Base-by-base conservation (phyloP, 345 rosid genomes). In the Ricinus communis region DNA sequence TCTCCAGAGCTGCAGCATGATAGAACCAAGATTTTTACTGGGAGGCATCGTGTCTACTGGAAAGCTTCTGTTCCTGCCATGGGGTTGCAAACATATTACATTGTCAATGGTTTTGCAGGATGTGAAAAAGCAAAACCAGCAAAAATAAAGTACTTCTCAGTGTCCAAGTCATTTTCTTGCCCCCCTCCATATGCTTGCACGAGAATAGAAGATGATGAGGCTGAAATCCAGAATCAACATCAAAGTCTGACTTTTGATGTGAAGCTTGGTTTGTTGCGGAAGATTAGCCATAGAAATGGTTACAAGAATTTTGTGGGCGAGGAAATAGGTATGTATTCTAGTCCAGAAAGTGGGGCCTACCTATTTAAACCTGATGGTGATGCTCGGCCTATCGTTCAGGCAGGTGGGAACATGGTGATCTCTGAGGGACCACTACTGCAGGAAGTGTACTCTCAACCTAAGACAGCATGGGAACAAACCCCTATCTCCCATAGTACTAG, bases 1-100 rank as follows among this genome's bases (percentile, higher is more conserved):
- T 88, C 98, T 78, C 99, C 99, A 22, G 99, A 95, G 79, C 62
- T 90, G 78, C 97, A 84, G 79, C 99, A 95, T 78, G 90, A 83
- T 65, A 77, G 76, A 62, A 77, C 75, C 80, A 91, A 88, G 62
- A 64, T 81, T 38, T 95, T 90, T 72, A 93, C 96, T 0, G 97
- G 97, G 65, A 84, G 83, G 76, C 99, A 95, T 79, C 91, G 97
- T 15, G 74, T 92, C 41, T 82, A 89, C 85, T 95, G 97, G 97
- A 93, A 88, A 85, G 97, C 93, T 76, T 83, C 91, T 66, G 82
- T 90, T 66, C 97, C 99, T 68, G 86, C 98, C 63, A 66, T 92
- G 91, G 99, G 99, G 50, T 71, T 95, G 82, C 86, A 87, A 81
- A 87, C 83, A n/a, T 95, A 93, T 83, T 89, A 88, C 74, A 80